A percentile compares a stretch with the other conserved stretches of the same genome.
These are phyloP conservation scores for Gossypium laxum DNA, from an alignment of 441 rosid genomes.

Conservation along the genomic window DNA sequence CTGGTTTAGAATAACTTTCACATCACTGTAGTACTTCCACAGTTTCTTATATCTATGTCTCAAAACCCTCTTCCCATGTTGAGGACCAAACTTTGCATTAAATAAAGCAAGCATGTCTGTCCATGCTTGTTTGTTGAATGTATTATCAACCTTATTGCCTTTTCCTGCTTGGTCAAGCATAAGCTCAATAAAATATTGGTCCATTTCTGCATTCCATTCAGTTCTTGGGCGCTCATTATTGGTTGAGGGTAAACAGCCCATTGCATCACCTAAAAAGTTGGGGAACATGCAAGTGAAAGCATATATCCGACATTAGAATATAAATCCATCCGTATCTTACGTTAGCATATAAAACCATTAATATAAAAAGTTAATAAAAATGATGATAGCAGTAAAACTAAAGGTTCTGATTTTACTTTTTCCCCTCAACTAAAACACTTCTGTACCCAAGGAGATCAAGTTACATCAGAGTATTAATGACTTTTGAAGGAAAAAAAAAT, in stretches of 20 bases:
- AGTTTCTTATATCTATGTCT: constrained; percentile 69
- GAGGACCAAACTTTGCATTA: constrained; percentile 55
- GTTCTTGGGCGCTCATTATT: constrained; percentile 49
- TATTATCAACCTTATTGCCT: constrained; percentile 48
- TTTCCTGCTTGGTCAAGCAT: constrained; percentile 66
- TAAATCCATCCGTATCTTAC: background rate
- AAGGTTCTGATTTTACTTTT: no score
- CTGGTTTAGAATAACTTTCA: constrained; percentile 40
- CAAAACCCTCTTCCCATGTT: constrained; percentile 64
- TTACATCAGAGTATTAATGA: background rate
- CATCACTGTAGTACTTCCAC: constrained; percentile 49
- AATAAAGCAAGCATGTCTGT: constrained; percentile 59
- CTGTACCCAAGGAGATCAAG: no score
- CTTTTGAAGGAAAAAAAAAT: background rate
- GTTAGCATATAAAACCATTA: background rate
- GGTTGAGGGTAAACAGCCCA: constrained; percentile 19
- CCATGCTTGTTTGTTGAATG: constrained; percentile 73
- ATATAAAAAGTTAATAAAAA: background rate
- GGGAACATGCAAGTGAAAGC: constrained; percentile 10
- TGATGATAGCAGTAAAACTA: background rate
- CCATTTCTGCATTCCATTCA: constrained; percentile 71
- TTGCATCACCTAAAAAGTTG: constrained; percentile 40
- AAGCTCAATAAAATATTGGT: constrained; percentile 60
- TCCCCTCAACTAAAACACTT: no score
- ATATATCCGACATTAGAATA: background rate